These are phyloP conservation scores for Neopestalotiopsis rosae DNA, from an alignment of 2,329 filamentous ascomycete species.

Conservation along the genomic window DNA sequence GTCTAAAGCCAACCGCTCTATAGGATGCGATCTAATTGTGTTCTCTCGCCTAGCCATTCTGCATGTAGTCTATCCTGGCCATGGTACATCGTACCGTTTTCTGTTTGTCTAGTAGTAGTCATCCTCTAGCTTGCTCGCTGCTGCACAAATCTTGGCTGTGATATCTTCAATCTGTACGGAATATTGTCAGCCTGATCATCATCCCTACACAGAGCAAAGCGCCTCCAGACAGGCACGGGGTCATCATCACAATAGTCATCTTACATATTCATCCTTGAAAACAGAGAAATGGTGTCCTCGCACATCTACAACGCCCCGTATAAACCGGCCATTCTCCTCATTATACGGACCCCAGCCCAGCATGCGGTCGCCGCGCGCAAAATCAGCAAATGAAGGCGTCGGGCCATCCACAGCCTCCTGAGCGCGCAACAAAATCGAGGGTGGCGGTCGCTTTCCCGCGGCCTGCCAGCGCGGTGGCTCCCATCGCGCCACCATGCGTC, in stretches of 20 bases:
- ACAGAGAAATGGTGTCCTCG: slow-evolving; percentile 56
- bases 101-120: slow-evolving; percentile 17
- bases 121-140: slow-evolving; percentile 30
- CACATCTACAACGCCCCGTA: slow-evolving; percentile 52
- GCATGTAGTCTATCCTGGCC: background rate
- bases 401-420: slow-evolving; percentile 43
- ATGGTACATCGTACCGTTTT: slow-evolving; percentile 3
- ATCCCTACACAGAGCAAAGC: background rate
- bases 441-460: slow-evolving; percentile 38
- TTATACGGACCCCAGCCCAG: slow-evolving; percentile 57
- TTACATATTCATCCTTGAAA: slow-evolving; percentile 35
- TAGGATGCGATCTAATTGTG: background rate
- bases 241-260: slow-evolving; percentile 14
- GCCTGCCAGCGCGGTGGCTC: slow-evolving; percentile 30
- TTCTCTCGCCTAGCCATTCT: background rate
- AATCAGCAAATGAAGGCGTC: slow-evolving; percentile 45
- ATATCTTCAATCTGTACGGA: slow-evolving; percentile 30
- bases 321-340: slow-evolving; percentile 41
- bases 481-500: slow-evolving; percentile 35
- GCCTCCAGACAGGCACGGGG: too few species aligned
- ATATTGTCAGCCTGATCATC: background rate
- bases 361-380: slow-evolving; percentile 43
- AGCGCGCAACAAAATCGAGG: slow-evolving; percentile 52
- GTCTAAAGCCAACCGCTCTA: background rate
- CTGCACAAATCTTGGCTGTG: slow-evolving; percentile 31